Conservation (phyloP, 306 rosid species). For the Dalbergia cultrata region DNA sequence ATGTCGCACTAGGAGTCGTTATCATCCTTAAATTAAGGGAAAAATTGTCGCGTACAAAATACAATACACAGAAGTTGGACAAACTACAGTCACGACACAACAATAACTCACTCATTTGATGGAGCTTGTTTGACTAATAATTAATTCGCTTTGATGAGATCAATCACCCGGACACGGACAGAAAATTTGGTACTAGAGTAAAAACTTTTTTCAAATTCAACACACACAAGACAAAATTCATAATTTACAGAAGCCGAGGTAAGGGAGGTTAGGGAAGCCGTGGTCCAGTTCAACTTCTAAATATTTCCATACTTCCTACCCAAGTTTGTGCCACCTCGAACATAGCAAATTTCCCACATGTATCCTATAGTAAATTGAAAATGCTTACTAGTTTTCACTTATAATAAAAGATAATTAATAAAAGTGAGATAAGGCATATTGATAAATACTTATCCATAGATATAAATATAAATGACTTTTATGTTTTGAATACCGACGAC, state of each 20-base stretch:
- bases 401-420: no score
- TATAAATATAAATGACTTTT: no score
- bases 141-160: neutral
- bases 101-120: neutral
- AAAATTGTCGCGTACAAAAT: neutral
- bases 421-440: no score
- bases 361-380: no score
- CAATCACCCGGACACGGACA: neutral
- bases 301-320: no score
- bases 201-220: no score
- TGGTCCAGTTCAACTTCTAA: neutral
- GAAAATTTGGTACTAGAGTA: neutral
- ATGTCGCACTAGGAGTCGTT: neutral
- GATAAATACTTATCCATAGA: no score
- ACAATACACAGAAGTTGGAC: neutral
- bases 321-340: no score
- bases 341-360: no score
- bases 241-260: neutral
- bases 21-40: neutral
- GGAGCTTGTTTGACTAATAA: neutral
- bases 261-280: neutral
- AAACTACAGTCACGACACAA: neutral
- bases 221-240: no score
- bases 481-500: no score
- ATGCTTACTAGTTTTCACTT: no score